These are phyloP conservation scores for Phytopythium delawarense DNA, from an alignment of 352 stramenopile species.

Conservation along the genomic window DNA sequence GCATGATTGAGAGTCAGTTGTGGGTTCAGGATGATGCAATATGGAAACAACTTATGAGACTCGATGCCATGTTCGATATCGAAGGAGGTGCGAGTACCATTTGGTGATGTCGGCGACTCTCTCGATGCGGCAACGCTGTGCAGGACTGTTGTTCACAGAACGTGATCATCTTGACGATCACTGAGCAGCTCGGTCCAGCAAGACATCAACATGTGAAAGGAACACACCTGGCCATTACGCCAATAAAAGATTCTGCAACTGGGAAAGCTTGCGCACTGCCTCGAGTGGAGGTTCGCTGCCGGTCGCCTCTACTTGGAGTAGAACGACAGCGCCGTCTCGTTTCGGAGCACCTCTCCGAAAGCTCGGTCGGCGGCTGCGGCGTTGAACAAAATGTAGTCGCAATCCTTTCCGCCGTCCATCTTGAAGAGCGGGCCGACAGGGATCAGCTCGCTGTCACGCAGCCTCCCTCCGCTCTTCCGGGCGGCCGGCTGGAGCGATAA, in stretches of 20 bases:
- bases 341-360: slow-evolving; percentile 74
- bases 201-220: background rate
- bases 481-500: slow-evolving; percentile 26
- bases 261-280: background rate
- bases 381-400: slow-evolving; percentile 84
- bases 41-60: background rate
- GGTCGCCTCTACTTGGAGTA: slow-evolving; percentile 47
- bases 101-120: background rate
- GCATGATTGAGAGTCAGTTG: background rate
- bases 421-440: slow-evolving; percentile 70
- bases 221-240: background rate
- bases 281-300: background rate
- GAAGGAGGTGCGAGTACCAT: slow-evolving; percentile 2
- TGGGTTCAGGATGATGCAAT: background rate
- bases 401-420: slow-evolving; percentile 73
- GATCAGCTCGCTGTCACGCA: slow-evolving; percentile 46
- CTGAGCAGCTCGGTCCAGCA: background rate
- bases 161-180: background rate
- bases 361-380: slow-evolving; percentile 59
- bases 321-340: slow-evolving; percentile 71
- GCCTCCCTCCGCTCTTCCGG: slow-evolving; percentile 12
- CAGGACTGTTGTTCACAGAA: background rate
- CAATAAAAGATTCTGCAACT: background rate
- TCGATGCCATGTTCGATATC: background rate
- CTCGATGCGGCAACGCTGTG: background rate